Evolutionary conservation across 2,329 filamentous ascomycete species (phyloP).

Genomic region (Alternaria hordeiaustralica): DNA sequence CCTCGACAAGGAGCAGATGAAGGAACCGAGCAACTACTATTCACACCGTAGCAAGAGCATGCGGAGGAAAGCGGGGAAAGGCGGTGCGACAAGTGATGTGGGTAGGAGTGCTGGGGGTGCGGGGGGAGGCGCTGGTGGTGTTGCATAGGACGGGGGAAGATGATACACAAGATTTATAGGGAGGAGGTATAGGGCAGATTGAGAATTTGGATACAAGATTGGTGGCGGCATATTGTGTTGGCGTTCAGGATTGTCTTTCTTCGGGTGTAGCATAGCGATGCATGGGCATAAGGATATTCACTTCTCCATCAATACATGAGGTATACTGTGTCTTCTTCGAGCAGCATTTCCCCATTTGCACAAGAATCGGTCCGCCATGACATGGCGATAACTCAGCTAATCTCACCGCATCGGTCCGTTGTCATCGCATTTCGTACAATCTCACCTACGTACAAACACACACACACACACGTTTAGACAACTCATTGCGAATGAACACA

Average conservation of each 20-base stretch:
- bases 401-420: background rate
- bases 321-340: background rate
- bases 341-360: background rate
- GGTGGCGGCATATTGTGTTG: background rate
- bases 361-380: background rate
- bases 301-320: background rate
- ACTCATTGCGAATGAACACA: background rate
- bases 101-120: constrained; percentile 8
- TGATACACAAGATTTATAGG: too few species aligned
- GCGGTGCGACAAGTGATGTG: background rate
- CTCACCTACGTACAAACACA: background rate
- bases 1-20: constrained; percentile 44
- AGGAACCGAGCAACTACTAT: constrained; percentile 45
- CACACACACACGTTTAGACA: background rate
- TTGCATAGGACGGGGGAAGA: background rate
- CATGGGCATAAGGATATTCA: background rate
- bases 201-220: background rate
- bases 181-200: background rate
- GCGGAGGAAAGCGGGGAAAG: constrained; percentile 39
- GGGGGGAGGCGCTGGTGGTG: constrained; percentile 16
- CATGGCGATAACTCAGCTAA: background rate
- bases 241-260: background rate
- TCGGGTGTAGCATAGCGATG: background rate
- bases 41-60: constrained; percentile 42
- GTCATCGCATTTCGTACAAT: background rate